Conservation (phyloP, 129 eudicot species). For the Chrysanthemum makinoi region DNA sequence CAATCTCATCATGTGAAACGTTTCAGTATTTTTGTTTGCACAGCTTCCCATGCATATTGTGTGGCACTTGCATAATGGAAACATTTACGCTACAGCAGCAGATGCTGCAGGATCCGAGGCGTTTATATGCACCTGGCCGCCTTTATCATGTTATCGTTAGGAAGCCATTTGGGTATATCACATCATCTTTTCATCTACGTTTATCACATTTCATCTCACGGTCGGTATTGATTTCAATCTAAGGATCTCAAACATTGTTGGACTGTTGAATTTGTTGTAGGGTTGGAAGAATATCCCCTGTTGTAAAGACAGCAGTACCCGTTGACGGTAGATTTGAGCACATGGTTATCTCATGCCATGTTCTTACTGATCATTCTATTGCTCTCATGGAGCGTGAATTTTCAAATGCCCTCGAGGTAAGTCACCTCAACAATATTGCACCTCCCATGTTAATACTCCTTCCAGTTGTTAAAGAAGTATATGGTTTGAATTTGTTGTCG, state of each 20-base stretch:
- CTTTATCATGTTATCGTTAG: slow-evolving; percentile 96
- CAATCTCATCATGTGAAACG: neutral
- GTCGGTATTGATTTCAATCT: neutral
- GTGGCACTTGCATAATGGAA: slow-evolving; percentile 86
- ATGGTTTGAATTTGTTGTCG: slow-evolving; percentile 5
- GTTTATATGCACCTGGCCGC: slow-evolving; percentile 98
- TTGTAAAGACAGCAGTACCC: slow-evolving; percentile 92
- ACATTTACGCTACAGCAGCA: slow-evolving; percentile 84
- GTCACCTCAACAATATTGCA: slow-evolving; percentile 21
- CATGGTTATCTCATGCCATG: slow-evolving; percentile 81
- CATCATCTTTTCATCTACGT: slow-evolving; percentile 8
- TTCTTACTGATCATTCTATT: slow-evolving; percentile 77
- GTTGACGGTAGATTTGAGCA: slow-evolving; percentile 98
- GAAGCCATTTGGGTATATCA: slow-evolving; percentile 80
- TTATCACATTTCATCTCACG: neutral
- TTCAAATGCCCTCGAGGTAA: slow-evolving; percentile 72
- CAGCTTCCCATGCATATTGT: slow-evolving; percentile 93
- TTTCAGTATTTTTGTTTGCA: slow-evolving; percentile 19
- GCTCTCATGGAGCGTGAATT: slow-evolving; percentile 78
- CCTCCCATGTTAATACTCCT: neutral
- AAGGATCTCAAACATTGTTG: neutral
- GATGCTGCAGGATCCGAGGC: slow-evolving; percentile 88
- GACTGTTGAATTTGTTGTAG: slow-evolving; percentile 37
- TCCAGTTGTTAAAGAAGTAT: neutral
- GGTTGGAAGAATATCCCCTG: slow-evolving; percentile 58